Evolutionary conservation across 192 early-diverging fungal genomes (phyloP), one percentile per base, ranked within the genome.

Genomic region (Entomortierella beljakovae): DNA sequence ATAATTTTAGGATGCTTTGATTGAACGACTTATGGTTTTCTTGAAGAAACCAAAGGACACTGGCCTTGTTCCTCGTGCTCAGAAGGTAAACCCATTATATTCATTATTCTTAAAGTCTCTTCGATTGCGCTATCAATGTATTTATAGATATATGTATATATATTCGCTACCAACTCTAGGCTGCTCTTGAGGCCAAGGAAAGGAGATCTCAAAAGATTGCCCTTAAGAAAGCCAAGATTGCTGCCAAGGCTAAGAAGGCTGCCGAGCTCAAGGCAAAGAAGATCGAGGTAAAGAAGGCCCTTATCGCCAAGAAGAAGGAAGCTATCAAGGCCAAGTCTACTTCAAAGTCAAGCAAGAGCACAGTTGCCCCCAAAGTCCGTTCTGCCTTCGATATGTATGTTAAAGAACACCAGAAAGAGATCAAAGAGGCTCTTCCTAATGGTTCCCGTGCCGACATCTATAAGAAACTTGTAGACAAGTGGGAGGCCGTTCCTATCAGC

Each of bases 31-130:
- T 2, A 68, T 77, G 65, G 73, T 60, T 48, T 77, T 77, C 57
- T 77, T 77, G 46, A 77, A 77, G 66, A 77, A 77, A 66, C 73
- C 73, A 54, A 43, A 38, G 15, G 73, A 77, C n/a, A 68, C 73
- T 15, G 73, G 73, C 55, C 73, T 77, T 23, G 32, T 77, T 22
- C 73, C 73, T 32, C 73, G 73, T 43, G 66, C 73, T 29, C 73
- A 77, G 50, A 77, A 68, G 61, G 73, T 77, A 77, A 53, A 26
- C 0, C 2, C 37, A 18, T 46, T 6, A 9, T 56, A 38, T 7
- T 59, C 29, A 26, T 3, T 33, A 31, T 46, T 1, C 15, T 49
- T 33, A 60, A 29, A 18, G n/a, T n/a, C n/a, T n/a, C n/a, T n/a
- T n/a, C n/a, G n/a, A n/a, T n/a, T n/a, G n/a, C n/a, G n/a, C n/a